These are phyloP conservation scores for Talaromyces proteolyticus DNA, from an alignment of 495 filamentous ascomycete genomes.

Conservation along the genomic window DNA sequence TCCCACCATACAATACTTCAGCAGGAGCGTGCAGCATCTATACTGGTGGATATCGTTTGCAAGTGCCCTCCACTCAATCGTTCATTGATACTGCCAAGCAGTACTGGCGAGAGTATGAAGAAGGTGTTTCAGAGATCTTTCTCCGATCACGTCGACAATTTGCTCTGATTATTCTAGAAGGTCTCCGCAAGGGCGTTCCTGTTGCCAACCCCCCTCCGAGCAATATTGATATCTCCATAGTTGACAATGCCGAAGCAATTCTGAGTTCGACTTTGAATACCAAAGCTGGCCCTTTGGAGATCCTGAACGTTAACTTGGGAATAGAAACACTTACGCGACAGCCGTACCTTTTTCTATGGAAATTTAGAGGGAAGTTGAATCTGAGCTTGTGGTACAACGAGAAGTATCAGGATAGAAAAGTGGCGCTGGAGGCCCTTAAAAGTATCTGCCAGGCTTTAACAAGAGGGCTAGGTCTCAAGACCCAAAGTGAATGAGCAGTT, in stretches of 20 bases:
- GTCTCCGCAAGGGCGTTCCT: constrained; percentile 9
- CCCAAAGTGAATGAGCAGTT: too few species aligned
- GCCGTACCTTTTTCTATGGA: constrained; percentile 17
- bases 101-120: constrained; percentile 19
- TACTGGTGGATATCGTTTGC: constrained; percentile 17
- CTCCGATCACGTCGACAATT: constrained; percentile 19
- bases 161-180: constrained; percentile 11
- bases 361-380: constrained; percentile 16
- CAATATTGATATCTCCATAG: constrained; percentile 22
- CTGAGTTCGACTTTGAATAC: constrained; percentile 14
- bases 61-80: constrained; percentile 8
- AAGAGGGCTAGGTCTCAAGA: neutral
- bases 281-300: constrained; percentile 12
- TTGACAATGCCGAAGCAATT: constrained; percentile 17
- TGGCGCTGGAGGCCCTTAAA: neutral
- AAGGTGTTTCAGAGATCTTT: constrained; percentile 13
- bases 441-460: neutral
- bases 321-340: constrained; percentile 19
- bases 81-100: constrained; percentile 19
- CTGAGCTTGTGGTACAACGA: constrained; percentile 25
- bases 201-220: constrained; percentile 12
- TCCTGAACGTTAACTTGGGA: constrained; percentile 15
- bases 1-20: constrained; percentile 14
- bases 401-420: constrained; percentile 11
- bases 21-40: constrained; percentile 16